Percentiles rank a stretch among this genome's conserved stretches.
phyloP scores from a whole-genome alignment of 768 basidiomycete species.

The Tephrocybe sp. region DNA sequence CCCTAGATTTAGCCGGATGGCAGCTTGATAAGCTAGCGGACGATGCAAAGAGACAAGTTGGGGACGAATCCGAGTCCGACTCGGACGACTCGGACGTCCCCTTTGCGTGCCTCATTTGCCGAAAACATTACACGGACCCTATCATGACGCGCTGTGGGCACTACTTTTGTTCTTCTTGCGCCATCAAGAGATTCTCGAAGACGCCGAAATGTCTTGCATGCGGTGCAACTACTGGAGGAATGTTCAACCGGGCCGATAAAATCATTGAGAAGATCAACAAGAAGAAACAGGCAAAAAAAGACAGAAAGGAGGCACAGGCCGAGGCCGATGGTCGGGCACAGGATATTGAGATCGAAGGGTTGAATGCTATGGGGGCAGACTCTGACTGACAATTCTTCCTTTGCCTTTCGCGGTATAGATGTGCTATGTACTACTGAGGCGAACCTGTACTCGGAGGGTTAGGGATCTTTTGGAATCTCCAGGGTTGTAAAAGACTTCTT shows the following conservation, averaged over 20 bases:
- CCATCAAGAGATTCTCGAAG: constrained; percentile 91
- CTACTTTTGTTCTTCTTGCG: constrained; percentile 94
- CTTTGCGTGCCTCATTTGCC: constrained; percentile 97
- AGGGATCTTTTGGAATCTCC: too few relatives aligned
- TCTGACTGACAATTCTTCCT: constrained; percentile 34
- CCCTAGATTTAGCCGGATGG: constrained; percentile 92
- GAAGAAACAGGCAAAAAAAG: constrained; percentile 59
- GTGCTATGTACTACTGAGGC: constrained; percentile 16
- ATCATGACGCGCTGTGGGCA: constrained; percentile 96
- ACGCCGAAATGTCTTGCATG: constrained; percentile 97
- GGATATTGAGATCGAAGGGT: constrained; percentile 62
- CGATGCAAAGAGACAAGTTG: constrained; percentile 62
- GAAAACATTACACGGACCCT: constrained; percentile 92
- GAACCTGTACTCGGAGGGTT: constrained; percentile 1
- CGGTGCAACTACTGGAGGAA: constrained; percentile 88
- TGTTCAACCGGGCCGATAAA: constrained; percentile 96
- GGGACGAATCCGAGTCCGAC: constrained; percentile 65
- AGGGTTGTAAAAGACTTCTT: too few relatives aligned
- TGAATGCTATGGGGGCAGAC: constrained; percentile 28
- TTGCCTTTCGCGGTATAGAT: too few relatives aligned
- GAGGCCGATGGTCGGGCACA: constrained; percentile 33
- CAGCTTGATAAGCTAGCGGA: constrained; percentile 94
- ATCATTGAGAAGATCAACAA: constrained; percentile 86
- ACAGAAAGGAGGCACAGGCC: constrained; percentile 46
- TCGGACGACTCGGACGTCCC: constrained; percentile 88